phyloP scores from a whole-genome alignment of 192 early-diverging fungal genomes.

The Coemansia sp. region DNA sequence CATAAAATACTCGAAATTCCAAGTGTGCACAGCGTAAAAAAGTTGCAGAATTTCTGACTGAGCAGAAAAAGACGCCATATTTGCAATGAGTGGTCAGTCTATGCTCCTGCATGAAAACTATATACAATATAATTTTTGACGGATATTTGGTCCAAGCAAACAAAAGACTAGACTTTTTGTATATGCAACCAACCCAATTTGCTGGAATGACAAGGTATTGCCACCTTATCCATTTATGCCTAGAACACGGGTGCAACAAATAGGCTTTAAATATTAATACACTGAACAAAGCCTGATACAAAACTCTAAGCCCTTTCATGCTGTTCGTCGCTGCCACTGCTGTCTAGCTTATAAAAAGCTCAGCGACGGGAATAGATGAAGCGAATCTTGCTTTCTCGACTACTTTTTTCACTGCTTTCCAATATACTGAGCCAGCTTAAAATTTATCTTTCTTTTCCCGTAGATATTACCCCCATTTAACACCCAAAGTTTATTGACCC shows the following conservation, averaged over 20 bases:
- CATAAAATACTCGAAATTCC: no score
- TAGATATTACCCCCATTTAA: background rate
- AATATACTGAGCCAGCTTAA: background rate
- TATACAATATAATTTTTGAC: background rate
- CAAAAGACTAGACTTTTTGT: background rate
- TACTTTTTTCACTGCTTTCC: no score
- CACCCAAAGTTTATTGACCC: background rate
- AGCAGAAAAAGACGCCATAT: no score
- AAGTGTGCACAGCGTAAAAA: no score
- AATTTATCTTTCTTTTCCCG: background rate
- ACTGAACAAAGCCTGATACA: no score
- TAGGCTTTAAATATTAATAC: background rate
- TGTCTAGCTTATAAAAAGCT: no score
- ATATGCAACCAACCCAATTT: background rate
- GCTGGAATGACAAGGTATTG: background rate
- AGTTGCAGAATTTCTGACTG: no score
- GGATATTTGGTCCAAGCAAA: constrained; percentile 4
- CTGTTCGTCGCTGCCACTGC: no score
- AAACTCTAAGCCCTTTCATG: no score
- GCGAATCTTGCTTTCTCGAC: no score
- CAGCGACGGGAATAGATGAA: no score
- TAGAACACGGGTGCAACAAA: background rate
- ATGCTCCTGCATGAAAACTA: no score
- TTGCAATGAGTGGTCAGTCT: background rate
- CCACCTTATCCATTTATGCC: background rate